phyloP scores from a whole-genome alignment of 257 asterid species.

The Misopates orontium region DNA sequence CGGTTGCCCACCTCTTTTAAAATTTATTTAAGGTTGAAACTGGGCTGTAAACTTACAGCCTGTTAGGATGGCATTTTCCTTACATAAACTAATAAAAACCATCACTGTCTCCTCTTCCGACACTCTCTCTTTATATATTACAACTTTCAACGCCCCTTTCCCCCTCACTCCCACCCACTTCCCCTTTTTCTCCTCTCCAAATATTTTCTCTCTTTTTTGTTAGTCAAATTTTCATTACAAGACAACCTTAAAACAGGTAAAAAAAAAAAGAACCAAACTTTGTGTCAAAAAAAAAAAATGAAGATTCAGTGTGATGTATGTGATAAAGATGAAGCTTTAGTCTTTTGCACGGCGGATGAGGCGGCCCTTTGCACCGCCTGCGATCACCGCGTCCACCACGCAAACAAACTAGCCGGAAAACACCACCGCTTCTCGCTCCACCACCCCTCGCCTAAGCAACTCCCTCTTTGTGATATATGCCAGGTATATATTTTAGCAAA shows the following conservation, averaged over 20 bases:
- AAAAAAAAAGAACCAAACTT: no score
- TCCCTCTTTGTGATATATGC: constrained; percentile 82
- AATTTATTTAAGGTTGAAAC: no score
- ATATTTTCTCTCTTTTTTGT: neutral
- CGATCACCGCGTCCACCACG: constrained; percentile 96
- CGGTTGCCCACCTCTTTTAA: no score
- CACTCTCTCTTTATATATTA: constrained; percentile 19
- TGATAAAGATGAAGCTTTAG: constrained; percentile 57
- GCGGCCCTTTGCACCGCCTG: constrained; percentile 88
- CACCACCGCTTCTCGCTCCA: constrained; percentile 77
- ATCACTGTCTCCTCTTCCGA: neutral
- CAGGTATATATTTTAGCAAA: constrained; percentile 49
- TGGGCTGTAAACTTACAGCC: no score
- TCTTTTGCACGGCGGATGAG: constrained; percentile 83
- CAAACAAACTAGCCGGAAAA: constrained; percentile 88
- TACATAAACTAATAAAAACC: constrained; percentile 9
- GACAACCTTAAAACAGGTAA: neutral
- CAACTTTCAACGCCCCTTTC: constrained; percentile 16
- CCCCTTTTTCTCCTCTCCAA: neutral
- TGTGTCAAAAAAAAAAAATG: constrained; percentile 46
- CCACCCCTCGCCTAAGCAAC: constrained; percentile 60
- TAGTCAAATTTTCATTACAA: neutral
- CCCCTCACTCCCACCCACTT: no score
- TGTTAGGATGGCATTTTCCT: no score
- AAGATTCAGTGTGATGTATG: constrained; percentile 96